phyloP scores from a whole-genome alignment of 352 stramenopile species.

The Phytophthora colocasiae region DNA sequence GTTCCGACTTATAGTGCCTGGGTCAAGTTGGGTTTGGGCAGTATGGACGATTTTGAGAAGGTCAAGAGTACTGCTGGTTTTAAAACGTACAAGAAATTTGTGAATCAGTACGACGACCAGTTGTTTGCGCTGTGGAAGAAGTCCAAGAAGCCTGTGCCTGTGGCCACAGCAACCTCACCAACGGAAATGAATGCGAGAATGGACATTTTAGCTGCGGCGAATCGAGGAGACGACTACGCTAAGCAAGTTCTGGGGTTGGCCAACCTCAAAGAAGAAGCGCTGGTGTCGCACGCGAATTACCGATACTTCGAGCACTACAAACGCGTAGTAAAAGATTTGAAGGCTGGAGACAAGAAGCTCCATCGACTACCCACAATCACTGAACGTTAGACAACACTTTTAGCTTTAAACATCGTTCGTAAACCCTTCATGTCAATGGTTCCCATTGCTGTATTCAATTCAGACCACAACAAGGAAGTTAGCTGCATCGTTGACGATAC shows the following conservation, averaged over 20 bases:
- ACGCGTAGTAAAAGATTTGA: not conserved
- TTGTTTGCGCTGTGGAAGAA: not conserved
- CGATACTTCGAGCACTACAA: not conserved
- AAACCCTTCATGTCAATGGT: no score
- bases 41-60: not conserved
- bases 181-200: not conserved
- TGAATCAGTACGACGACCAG: not conserved
- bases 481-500: slow-evolving; percentile 34
- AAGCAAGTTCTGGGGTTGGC: not conserved
- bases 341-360: not conserved
- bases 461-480: slow-evolving; percentile 31
- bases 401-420: no score
- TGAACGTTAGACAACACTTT: not conserved
- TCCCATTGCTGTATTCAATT: not conserved
- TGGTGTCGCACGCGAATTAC: not conserved
- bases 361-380: not conserved
- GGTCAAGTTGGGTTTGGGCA: not conserved
- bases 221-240: not conserved
- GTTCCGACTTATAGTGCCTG: not conserved
- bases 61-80: not conserved
- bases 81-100: not conserved
- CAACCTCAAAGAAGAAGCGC: not conserved
- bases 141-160: not conserved
- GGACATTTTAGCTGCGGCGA: not conserved
- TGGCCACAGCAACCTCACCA: not conserved